Evolutionary conservation across 495 filamentous ascomycete species (phyloP).

Genomic region (Aspergillus incahuasiensis): DNA sequence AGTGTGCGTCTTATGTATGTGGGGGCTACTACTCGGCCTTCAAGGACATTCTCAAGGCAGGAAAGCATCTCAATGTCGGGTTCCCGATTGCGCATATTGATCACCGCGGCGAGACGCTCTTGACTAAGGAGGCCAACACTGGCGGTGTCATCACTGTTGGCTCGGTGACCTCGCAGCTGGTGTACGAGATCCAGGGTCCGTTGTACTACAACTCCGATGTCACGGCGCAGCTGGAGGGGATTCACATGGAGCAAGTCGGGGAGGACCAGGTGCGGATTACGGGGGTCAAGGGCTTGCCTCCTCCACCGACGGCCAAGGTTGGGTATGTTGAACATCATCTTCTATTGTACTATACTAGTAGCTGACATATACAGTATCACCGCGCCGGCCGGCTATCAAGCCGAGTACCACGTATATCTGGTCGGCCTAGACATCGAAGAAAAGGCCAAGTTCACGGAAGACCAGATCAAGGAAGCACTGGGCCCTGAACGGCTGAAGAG

Average conservation of each 20-base stretch:
- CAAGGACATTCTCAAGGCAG: conserved; percentile 21
- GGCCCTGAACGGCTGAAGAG: neutral
- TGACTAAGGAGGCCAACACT: conserved; percentile 9
- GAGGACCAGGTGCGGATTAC: neutral
- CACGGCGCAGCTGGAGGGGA: conserved; percentile 31
- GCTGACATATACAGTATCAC: neutral
- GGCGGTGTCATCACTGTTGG: conserved; percentile 24
- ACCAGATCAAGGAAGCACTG: conserved; percentile 19
- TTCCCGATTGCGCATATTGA: conserved; percentile 46
- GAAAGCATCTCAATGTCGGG: conserved; percentile 14
- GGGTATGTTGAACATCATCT: neutral
- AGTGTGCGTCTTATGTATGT: conserved; percentile 40
- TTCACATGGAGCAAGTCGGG: conserved; percentile 26
- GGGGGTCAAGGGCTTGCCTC: neutral
- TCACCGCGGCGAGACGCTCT: conserved; percentile 27
- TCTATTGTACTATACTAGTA: too few species aligned
- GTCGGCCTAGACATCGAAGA: conserved; percentile 42
- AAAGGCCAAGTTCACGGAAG: conserved; percentile 34
- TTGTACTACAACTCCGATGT: conserved; percentile 46
- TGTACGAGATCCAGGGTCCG: conserved; percentile 52
- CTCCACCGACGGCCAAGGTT: conserved; percentile 1
- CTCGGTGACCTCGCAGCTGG: conserved; percentile 40
- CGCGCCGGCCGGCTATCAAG: conserved; percentile 6
- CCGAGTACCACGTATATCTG: conserved; percentile 28
- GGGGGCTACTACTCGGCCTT: conserved; percentile 48